phyloP scores from a whole-genome alignment of 305 asterid species.

The Fraxinus latifolia region DNA sequence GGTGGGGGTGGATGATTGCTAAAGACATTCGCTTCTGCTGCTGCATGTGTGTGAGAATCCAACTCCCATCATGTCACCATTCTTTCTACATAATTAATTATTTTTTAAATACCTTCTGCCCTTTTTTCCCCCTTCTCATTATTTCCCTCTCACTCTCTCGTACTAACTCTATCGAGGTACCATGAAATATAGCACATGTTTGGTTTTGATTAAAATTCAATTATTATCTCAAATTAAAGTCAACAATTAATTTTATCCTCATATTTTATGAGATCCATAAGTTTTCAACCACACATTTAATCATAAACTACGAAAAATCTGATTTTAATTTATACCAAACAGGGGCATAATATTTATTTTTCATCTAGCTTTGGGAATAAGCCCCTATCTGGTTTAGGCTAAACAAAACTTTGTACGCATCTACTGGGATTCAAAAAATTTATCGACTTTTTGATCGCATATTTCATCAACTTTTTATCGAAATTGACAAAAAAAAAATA shows the following conservation, averaged over 20 bases:
- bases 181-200: not conserved
- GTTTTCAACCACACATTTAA: too few relatives aligned
- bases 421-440: not conserved
- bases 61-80: conserved; percentile 58
- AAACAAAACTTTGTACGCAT: not conserved
- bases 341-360: too few relatives aligned
- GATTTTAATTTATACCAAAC: too few relatives aligned
- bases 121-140: conserved; percentile 21
- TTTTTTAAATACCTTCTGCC: conserved; percentile 11
- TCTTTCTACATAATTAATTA: conserved; percentile 41
- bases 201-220: too few relatives aligned
- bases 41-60: conserved; percentile 55
- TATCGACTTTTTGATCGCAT: not conserved
- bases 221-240: too few relatives aligned
- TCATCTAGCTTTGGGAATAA: too few relatives aligned
- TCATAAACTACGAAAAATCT: too few relatives aligned
- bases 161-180: not conserved
- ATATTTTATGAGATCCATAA: too few relatives aligned
- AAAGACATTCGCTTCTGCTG: conserved; percentile 38
- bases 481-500: too few relatives aligned
- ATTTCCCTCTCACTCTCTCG: not conserved
- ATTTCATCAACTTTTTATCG: not conserved
- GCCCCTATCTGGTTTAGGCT: not conserved
- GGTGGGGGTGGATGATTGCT: conserved; percentile 46
- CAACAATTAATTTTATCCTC: too few relatives aligned